These are phyloP conservation scores for Scleroderma bovista DNA, from an alignment of 768 basidiomycete genomes.

Conservation along the genomic window DNA sequence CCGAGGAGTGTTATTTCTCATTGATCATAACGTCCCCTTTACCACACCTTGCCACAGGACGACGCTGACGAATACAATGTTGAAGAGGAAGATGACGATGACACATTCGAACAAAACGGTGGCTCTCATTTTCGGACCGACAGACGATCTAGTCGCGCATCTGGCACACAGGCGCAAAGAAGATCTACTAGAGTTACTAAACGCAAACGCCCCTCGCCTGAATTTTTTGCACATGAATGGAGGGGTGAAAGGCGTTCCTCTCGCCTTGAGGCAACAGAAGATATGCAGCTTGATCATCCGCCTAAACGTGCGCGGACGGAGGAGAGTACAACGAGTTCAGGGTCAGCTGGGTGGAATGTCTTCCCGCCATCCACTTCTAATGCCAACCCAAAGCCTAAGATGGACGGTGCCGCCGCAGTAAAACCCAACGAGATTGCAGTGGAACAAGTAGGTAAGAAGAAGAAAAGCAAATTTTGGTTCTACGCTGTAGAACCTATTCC, in stretches of 20 bases:
- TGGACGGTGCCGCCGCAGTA: slow-evolving; percentile 56
- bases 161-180: slow-evolving; percentile 34
- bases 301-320: slow-evolving; percentile 74
- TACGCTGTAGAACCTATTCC: slow-evolving; percentile 76
- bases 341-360: slow-evolving; percentile 32
- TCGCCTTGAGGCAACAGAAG: slow-evolving; percentile 54
- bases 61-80: slow-evolving; percentile 65
- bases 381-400: slow-evolving; percentile 43
- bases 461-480: slow-evolving; percentile 84
- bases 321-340: slow-evolving; percentile 58
- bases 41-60: slow-evolving; percentile 39
- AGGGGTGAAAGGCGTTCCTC: slow-evolving; percentile 70
- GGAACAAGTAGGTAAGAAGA: slow-evolving; percentile 74
- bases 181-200: slow-evolving; percentile 49
- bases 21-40: slow-evolving; percentile 16
- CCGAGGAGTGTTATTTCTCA: slow-evolving; percentile 11
- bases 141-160: slow-evolving; percentile 38
- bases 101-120: slow-evolving; percentile 38
- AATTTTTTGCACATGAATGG: slow-evolving; percentile 54
- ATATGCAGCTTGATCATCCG: slow-evolving; percentile 46
- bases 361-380: slow-evolving; percentile 18
- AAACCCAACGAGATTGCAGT: slow-evolving; percentile 71
- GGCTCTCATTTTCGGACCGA: slow-evolving; percentile 35
- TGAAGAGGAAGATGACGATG: slow-evolving; percentile 64
- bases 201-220: slow-evolving; percentile 48